phyloP scores from a whole-genome alignment of 129 eudicot species.

The Flaveria brownii region DNA sequence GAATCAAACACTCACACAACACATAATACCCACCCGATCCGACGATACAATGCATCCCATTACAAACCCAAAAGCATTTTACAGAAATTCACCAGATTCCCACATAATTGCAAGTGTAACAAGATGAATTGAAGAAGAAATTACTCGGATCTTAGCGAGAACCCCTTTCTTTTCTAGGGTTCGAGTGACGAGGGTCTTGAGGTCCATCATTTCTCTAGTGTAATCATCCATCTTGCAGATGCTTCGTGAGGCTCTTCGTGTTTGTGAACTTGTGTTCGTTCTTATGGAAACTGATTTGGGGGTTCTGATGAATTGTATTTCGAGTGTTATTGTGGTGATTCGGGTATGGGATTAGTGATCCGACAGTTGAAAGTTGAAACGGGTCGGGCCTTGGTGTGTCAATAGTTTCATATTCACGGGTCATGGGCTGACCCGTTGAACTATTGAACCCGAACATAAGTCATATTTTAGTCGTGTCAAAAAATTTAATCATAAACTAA shows the following conservation, averaged over 20 bases:
- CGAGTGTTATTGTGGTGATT: background rate
- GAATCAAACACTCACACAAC: background rate
- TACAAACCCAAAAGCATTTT: slow-evolving; percentile 2
- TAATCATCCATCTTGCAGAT: slow-evolving; percentile 77
- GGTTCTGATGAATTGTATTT: background rate
- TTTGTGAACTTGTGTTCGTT: background rate
- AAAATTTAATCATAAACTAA: no score
- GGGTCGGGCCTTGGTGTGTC: background rate
- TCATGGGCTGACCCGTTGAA: no score
- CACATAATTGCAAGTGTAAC: background rate
- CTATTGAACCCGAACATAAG: no score
- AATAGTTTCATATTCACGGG: no score
- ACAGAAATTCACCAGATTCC: background rate
- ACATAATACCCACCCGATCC: slow-evolving; percentile 25
- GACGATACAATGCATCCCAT: slow-evolving; percentile 16
- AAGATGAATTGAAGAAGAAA: slow-evolving; percentile 14
- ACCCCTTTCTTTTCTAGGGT: slow-evolving; percentile 96
- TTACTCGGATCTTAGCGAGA: slow-evolving; percentile 98
- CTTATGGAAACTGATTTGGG: background rate
- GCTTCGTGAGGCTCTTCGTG: background rate
- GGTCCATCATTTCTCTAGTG: slow-evolving; percentile 98
- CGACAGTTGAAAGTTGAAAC: background rate
- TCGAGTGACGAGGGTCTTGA: slow-evolving; percentile 93
- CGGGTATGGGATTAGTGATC: background rate
- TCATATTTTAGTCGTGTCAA: no score